Base-by-base conservation (phyloP, 768 basidiomycete species). In the Cystofilobasidium capitatum region DNA sequence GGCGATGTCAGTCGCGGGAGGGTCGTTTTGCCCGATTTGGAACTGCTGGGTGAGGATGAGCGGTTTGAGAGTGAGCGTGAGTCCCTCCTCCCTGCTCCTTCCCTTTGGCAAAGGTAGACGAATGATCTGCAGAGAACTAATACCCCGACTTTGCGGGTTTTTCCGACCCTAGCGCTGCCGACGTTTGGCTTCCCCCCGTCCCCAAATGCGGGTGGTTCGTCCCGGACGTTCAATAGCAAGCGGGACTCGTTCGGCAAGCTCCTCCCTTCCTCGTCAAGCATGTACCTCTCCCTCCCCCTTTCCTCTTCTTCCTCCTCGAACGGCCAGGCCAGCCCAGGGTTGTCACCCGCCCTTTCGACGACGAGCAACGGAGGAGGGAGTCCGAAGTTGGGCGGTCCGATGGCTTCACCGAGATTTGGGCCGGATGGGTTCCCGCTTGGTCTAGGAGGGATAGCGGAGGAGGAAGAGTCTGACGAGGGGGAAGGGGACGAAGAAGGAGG, bases 11-110 rank as follows among this genome's bases (percentile, higher is more conserved):
- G 51, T 31, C 12, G 3, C 1, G 62, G 42, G 29, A 37, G 54
- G 42, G 55, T 69, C 37, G 59, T 64, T 22, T 42, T 69, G n/a
- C 68, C 68, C 29, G 68, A 69, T 36, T 33, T 69, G 35, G 58
- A 17, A 2, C 14, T 26, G 12, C 20, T 55, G 31, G 62, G 45
- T 26, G 68, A 69, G 35, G 45, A 59, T 26, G 58, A 39, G 24
- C 17, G 22, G 20, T 44, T 69, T 24, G 68, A 69, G 37, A 14
- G 22, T 12, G 68, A 62, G 7, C 45, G 68, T 69, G n/a, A 39
- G 68, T 64, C 16, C 1, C 22, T 31, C 20, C 3, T 13, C 42
- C 26, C 26, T 14, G 10, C 47, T 42, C 24, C 36, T 9, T 22
- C 31, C 58, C 9, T n/a, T n/a, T n/a, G n/a, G n/a, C n/a, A n/a